Evolutionary conservation across 2,329 filamentous ascomycete species (phyloP), one percentile per base, ranked within the genome.

Genomic region (Raffaelea deltoideospora): DNA sequence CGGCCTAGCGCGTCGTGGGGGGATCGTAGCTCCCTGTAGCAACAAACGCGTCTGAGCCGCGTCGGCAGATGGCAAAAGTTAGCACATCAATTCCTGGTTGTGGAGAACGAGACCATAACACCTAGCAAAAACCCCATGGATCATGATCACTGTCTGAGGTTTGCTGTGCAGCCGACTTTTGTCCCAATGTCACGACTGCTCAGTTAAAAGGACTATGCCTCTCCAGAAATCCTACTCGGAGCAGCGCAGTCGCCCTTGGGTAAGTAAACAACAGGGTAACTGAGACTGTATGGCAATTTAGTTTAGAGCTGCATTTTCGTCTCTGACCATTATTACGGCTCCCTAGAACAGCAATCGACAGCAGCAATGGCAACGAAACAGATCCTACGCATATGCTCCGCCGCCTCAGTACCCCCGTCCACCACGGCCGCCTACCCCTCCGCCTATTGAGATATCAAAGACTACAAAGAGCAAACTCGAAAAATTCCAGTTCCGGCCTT

Each of bases 391-490:
- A 5, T 50, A 57, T 32, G 54, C 53, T 49, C 32, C 50, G 57
- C 38, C 52, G 53, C 27, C 54, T 48, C 24, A 31, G 4, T 33
- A 35, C 9, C 36, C 56, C 4, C 32, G 22, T 10, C 31, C 21
- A 54, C 52, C 30, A 52, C 43, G 40, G 17, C 38, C 27, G 5
- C 42, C 41, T 5, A 38, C 62, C 28, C 52, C 50, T 10, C 58
- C 54, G 27, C 57, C 65, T 7, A 57, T 62, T 23, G 63, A 66
- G 15, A 60, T 74, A 11, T 77, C 74, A 28, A 62, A 69, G 23
- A 60, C 60, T 9, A 75, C 74, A 10, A 77, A 71, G 49, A 69
- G 59, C 43, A 79, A 77, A 47, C 60, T 79, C 23, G 68, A 65
- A 40, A 56, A 57, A 23, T 72, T 71, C 48, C 69, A 70, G 38